Evolutionary conservation across 768 basidiomycete species (phyloP).

Genomic region (Boletus reticulatus): DNA sequence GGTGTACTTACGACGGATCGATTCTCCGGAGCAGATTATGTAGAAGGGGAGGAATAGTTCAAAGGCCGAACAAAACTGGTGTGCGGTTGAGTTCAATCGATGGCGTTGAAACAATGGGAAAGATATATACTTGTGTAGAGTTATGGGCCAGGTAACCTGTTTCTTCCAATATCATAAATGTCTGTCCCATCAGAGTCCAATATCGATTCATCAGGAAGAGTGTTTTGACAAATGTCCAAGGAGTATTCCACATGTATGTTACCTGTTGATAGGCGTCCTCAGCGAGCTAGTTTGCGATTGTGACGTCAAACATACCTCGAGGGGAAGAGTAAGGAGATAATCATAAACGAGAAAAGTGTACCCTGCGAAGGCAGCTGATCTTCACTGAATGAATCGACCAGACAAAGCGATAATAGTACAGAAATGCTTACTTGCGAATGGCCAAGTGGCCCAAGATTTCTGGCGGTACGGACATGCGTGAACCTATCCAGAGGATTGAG

Average conservation of each 20-base stretch:
- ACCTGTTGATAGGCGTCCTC: constrained; percentile 7
- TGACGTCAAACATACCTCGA: constrained; percentile 20
- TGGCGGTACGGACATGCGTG: constrained; percentile 10
- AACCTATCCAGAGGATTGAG: neutral
- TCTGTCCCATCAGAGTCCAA: constrained; percentile 19
- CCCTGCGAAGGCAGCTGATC: constrained; percentile 15
- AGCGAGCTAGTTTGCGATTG: neutral
- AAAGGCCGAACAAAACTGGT: constrained; percentile 17
- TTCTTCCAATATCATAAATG: constrained; percentile 21
- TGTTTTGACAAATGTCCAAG: constrained; percentile 12
- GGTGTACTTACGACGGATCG: constrained; percentile 20
- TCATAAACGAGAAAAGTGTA: constrained; percentile 24
- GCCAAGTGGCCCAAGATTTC: constrained; percentile 6
- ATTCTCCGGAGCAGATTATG: constrained; percentile 16
- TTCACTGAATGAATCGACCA: neutral
- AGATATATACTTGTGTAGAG: constrained; percentile 14
- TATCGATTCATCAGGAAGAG: constrained; percentile 17
- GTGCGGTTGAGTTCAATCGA: neutral
- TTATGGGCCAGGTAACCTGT: constrained; percentile 14
- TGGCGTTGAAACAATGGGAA: neutral
- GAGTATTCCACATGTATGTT: constrained; percentile 15
- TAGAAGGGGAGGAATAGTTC: neutral
- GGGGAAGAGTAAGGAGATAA: constrained; percentile 24
- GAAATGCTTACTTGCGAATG: constrained; percentile 17
- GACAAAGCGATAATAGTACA: neutral